Percentiles rank a stretch among this genome's conserved stretches.
These are phyloP conservation scores for Trichoderma virens DNA, from an alignment of 495 filamentous ascomycete species.

Conservation along the genomic window DNA sequence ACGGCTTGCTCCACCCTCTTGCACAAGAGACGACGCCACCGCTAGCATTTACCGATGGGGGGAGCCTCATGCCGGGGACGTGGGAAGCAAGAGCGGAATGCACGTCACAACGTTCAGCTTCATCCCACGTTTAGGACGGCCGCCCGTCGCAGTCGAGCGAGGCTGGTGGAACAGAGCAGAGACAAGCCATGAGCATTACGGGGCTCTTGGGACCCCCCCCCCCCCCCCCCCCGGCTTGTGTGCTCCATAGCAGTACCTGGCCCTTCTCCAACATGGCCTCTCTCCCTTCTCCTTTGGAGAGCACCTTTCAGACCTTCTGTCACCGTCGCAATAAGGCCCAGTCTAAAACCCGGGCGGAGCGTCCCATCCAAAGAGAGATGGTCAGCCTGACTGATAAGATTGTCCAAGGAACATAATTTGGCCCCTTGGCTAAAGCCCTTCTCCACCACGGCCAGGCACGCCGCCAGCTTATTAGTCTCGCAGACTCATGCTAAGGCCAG, in stretches of 20 bases:
- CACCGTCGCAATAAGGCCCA: background rate
- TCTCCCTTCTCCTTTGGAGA: background rate
- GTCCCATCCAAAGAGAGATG: background rate
- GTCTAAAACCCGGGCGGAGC: background rate
- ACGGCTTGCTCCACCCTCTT: background rate
- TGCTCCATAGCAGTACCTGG: background rate
- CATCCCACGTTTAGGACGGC: background rate
- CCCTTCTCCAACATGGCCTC: background rate
- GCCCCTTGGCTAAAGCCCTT: background rate
- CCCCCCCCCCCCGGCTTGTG: no score
- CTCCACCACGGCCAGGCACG: background rate
- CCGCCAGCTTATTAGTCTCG: background rate
- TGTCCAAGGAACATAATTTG: no score
- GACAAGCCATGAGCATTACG: background rate
- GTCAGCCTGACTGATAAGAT: background rate
- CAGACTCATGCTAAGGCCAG: background rate
- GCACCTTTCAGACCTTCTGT: background rate
- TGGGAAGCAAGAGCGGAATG: background rate
- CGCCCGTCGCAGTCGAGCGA: conserved; percentile 4
- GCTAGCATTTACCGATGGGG: conserved; percentile 7
- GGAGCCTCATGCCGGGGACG: conserved; percentile 6
- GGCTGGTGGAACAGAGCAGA: background rate
- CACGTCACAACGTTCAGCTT: conserved; percentile 1
- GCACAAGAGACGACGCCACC: background rate
- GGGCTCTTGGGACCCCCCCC: no score